Base-by-base conservation (phyloP, 2,329 filamentous ascomycete species). In the Penicillium sp. region DNA sequence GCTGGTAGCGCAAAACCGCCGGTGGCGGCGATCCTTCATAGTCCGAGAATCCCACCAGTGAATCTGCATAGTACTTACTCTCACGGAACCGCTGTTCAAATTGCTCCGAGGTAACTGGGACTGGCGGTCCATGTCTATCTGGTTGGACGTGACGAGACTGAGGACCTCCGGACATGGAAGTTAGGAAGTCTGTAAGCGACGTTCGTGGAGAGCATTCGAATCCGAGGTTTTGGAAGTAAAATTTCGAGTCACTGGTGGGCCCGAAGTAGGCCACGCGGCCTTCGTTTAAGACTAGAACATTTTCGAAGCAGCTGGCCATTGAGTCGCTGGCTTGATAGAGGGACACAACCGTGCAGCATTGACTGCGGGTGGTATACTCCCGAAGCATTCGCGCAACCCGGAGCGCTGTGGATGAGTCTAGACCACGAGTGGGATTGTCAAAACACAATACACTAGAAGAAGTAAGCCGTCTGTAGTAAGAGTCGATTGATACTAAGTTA, bases 211-310 rank as follows among this genome's bases (percentile, higher is more conserved):
- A 83, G 62, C 85, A 88, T 35, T 78, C 67, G 77, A 83, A 90
- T 23, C 87, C 87, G 66, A 86, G 79, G 8, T 77, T 72, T 64
- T 86, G 82, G 59, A 90, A 89, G 71, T 82, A 90, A 0, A 63
- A 65, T 61, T 80, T 83, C 0, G 87, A 87, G 1, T 76, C 68
- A 5, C 63, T 64, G 0, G 82, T 80, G 0, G 80, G 79, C 0
- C 88, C 88, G 61, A 85, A 90, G 73, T 83, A 91, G 63, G 90
- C 89, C 64, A 89, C 81, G 0, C 83, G 79, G 1, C 87, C 87
- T 61, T 89, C 84, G 64, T 89, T 88, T 0, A 90, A 74, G 0
- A 90, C 83, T 0, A 81, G 76, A 0, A 81, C 81, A 66, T 88
- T 89, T 68, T 90, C 86, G 8, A 48, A 48, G 14, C 14, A 28